phyloP scores from a whole-genome alignment of 805 yeast genomes.

The Metschnikowia kofuensis region DNA sequence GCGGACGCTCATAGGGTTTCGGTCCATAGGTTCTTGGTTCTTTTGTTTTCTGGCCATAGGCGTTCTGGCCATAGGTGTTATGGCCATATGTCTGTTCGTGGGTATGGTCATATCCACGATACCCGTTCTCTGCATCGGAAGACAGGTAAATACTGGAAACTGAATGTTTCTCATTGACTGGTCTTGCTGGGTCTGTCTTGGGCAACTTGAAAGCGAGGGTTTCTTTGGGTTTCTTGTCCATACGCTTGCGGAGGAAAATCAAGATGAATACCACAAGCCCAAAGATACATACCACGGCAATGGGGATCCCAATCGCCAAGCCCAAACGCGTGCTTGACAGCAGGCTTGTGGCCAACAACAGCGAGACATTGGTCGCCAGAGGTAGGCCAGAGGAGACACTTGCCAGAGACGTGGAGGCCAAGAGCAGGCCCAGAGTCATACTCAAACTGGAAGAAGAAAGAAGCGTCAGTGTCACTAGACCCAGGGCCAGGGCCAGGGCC shows the following conservation, averaged over 20 bases:
- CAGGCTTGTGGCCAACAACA: constrained; percentile 1
- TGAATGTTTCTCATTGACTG: constrained; percentile 1
- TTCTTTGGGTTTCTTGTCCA: constrained; percentile 10
- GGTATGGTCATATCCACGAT: background rate
- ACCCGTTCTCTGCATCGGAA: constrained; percentile 5
- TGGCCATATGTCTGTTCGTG: background rate
- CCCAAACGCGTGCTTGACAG: constrained; percentile 23
- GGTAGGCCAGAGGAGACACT: background rate
- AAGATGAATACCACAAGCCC: constrained; percentile 16
- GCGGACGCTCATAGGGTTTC: background rate
- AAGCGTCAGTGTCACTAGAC: background rate
- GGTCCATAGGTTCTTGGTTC: too few species aligned
- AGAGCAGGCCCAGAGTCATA: background rate
- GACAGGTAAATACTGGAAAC: constrained; percentile 7
- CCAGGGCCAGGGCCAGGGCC: background rate
- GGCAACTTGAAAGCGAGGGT: constrained; percentile 6
- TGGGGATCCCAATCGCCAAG: constrained; percentile 31
- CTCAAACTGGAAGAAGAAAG: background rate
- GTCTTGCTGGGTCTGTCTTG: background rate
- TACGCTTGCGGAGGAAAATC: constrained; percentile 9
- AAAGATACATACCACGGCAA: constrained; percentile 26
- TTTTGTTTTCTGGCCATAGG: too few species aligned
- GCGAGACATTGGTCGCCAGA: background rate
- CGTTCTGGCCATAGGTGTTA: too few species aligned
- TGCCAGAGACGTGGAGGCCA: background rate